Conservation (phyloP, 371 early-diverging fungal species). For the Mortierella sp. region DNA sequence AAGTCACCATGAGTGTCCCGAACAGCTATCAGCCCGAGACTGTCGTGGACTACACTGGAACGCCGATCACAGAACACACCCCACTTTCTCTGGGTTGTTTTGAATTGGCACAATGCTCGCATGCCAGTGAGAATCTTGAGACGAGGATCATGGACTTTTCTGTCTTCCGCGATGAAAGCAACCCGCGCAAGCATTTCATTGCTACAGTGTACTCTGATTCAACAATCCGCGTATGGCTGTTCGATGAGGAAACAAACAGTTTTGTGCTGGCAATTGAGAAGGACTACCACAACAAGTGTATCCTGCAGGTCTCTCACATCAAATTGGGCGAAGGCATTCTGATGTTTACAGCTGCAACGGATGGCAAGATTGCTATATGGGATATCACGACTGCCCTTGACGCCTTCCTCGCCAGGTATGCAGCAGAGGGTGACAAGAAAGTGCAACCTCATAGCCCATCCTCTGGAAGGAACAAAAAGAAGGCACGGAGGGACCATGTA, state of each 20-base stretch:
- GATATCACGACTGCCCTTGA: constrained; percentile 57
- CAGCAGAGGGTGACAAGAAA: constrained; percentile 15
- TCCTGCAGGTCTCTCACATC: constrained; percentile 63
- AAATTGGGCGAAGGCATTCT: constrained; percentile 52
- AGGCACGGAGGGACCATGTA: constrained; percentile 18
- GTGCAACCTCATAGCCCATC: constrained; percentile 24
- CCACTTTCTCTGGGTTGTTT: constrained; percentile 31
- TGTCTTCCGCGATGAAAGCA: constrained; percentile 49
- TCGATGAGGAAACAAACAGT: constrained; percentile 60
- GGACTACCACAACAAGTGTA: constrained; percentile 68
- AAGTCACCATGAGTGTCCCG: constrained; percentile 43
- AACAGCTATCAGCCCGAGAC: constrained; percentile 54
- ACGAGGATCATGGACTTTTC: constrained; percentile 71
- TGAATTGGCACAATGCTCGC: constrained; percentile 30
- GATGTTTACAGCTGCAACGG: constrained; percentile 68
- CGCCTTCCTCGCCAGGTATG: constrained; percentile 14
- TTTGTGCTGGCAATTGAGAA: constrained; percentile 65
- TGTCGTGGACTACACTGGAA: constrained; percentile 19
- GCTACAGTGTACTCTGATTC: constrained; percentile 71
- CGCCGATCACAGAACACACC: constrained; percentile 25
- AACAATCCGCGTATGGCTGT: constrained; percentile 67
- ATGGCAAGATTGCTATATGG: constrained; percentile 68
- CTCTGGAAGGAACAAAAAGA: constrained; percentile 28
- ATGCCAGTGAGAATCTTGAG: constrained; percentile 60
- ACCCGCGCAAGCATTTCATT: constrained; percentile 61